phyloP scores from a whole-genome alignment of 176 grass and related monocot genomes.

The Elymus sibiricus region DNA sequence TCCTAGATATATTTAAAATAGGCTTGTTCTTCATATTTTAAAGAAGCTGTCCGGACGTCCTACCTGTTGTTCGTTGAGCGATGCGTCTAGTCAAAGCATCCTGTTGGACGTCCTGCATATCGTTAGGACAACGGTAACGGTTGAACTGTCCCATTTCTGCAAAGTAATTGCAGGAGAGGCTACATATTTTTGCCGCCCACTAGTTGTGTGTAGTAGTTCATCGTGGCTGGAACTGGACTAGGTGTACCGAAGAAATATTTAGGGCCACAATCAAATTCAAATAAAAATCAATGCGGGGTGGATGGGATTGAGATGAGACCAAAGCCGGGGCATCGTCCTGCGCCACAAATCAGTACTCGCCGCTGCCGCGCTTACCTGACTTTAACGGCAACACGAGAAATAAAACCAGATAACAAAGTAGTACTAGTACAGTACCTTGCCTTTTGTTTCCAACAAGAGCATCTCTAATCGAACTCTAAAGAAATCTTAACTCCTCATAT shows the following conservation, averaged over 20 bases:
- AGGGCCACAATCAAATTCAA: background rate
- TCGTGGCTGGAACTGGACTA: background rate
- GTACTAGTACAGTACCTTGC: too few species aligned
- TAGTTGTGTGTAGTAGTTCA: background rate
- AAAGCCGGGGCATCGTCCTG: background rate
- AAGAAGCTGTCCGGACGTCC: background rate
- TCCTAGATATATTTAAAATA: background rate
- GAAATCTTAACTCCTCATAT: too few species aligned
- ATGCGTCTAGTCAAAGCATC: constrained; percentile 17
- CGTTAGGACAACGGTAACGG: background rate
- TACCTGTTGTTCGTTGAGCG: background rate
- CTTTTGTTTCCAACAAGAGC: too few species aligned
- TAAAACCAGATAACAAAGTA: background rate
- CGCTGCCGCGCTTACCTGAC: background rate
- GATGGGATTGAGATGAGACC: background rate
- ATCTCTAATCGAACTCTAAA: too few species aligned
- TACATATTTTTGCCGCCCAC: background rate
- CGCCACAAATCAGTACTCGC: background rate
- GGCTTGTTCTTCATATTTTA: background rate
- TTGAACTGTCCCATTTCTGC: constrained; percentile 16
- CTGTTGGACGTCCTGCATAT: background rate
- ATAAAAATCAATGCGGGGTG: background rate
- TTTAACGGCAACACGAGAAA: background rate
- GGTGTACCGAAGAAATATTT: background rate
- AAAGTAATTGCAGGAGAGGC: background rate